A percentile compares a stretch with the other conserved stretches of the same genome.
Conservation (phyloP, 306 rosid genomes). For the Ceratonia siliqua region DNA sequence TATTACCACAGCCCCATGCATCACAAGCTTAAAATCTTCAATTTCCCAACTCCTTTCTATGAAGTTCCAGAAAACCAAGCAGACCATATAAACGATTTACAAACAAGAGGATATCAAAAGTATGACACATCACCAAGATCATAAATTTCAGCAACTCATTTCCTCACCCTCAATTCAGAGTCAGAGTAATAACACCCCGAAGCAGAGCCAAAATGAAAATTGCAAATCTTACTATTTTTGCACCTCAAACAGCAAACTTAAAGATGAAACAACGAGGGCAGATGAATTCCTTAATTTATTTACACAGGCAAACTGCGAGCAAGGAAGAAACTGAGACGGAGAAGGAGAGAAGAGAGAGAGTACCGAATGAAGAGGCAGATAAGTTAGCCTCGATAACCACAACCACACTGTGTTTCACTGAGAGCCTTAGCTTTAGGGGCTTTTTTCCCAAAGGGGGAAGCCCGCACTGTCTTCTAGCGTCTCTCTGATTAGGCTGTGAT, state of each 20-base stretch:
- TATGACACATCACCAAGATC: slow-evolving; percentile 3
- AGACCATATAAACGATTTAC: slow-evolving; percentile 8
- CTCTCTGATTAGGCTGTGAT: slow-evolving; percentile 42
- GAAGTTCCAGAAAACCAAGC: slow-evolving; percentile 35
- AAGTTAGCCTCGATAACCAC: slow-evolving; percentile 39
- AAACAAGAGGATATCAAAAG: background rate
- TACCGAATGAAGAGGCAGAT: slow-evolving; percentile 53
- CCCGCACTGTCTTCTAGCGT: background rate
- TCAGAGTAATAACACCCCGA: slow-evolving; percentile 10
- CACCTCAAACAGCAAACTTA: slow-evolving; percentile 32
- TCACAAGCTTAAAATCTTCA: slow-evolving; percentile 13
- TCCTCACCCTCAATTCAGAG: slow-evolving; percentile 10
- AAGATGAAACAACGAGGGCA: slow-evolving; percentile 34
- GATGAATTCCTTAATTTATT: slow-evolving; percentile 27
- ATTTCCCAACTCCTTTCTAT: slow-evolving; percentile 8
- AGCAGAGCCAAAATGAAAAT: slow-evolving; percentile 27
- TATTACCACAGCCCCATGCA: background rate
- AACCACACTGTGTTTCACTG: background rate
- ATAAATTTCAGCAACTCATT: slow-evolving; percentile 29
- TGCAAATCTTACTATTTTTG: slow-evolving; percentile 35
- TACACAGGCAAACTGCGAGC: background rate
- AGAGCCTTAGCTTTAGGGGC: background rate
- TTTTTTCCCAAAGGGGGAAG: too few relatives aligned
- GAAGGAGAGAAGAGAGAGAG: slow-evolving; percentile 21
- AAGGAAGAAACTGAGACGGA: background rate